These are phyloP conservation scores for Berkeleyomyces basicola DNA, from an alignment of 2,329 filamentous ascomycete genomes.

Conservation along the genomic window DNA sequence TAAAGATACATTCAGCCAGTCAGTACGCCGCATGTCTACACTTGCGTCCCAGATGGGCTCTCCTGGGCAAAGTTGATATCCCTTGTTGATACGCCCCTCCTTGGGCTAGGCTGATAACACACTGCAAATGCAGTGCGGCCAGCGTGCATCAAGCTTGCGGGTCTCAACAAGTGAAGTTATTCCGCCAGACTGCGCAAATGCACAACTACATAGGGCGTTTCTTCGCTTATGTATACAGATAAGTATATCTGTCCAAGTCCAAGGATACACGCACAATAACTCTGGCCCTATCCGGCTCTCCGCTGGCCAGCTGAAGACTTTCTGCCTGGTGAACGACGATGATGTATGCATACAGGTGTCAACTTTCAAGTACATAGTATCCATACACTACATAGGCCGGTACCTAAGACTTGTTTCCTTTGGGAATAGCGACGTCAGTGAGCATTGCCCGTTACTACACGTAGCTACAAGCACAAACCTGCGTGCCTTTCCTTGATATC, in stretches of 20 bases:
- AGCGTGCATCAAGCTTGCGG: background rate
- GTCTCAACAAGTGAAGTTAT: background rate
- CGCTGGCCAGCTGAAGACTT: background rate
- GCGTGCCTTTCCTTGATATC: background rate
- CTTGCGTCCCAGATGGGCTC: background rate
- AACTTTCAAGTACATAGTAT: background rate
- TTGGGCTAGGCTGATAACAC: too few relatives aligned
- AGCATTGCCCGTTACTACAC: too few relatives aligned
- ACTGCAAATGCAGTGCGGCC: background rate
- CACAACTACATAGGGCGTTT: background rate
- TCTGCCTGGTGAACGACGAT: background rate
- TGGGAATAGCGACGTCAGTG: too few relatives aligned
- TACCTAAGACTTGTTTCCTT: background rate
- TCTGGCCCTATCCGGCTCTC: too few relatives aligned
- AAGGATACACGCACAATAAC: too few relatives aligned
- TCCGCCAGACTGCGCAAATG: background rate
- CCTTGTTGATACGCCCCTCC: background rate
- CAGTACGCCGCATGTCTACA: too few relatives aligned
- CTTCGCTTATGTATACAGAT: background rate
- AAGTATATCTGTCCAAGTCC: background rate
- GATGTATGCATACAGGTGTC: background rate
- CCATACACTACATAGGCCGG: background rate
- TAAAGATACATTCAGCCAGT: too few relatives aligned
- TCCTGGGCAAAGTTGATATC: background rate
- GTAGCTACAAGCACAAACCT: background rate